Evolutionary conservation across 768 basidiomycete species (phyloP).

Genomic region (Hortiboletus flavorubellus): DNA sequence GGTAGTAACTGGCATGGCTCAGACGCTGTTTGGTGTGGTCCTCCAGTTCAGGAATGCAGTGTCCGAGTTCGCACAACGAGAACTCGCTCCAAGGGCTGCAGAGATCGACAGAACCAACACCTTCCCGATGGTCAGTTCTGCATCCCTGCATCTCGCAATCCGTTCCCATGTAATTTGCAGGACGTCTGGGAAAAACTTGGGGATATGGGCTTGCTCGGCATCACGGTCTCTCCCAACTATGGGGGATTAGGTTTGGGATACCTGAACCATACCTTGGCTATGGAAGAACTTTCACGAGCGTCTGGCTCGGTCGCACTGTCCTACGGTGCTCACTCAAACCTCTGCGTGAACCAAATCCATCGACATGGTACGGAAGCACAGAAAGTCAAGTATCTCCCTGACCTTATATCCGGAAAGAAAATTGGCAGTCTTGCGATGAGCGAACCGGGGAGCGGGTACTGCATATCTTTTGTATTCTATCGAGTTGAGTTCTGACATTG

Average conservation of each 20-base stretch:
- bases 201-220: constrained; percentile 87
- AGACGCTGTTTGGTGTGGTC: not conserved
- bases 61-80: constrained; percentile 73
- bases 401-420: constrained; percentile 74
- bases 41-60: constrained; percentile 79
- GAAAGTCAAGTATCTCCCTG: constrained; percentile 77
- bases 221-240: constrained; percentile 77
- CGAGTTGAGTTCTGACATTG: not conserved
- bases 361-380: constrained; percentile 81
- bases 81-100: constrained; percentile 81
- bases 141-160: not conserved
- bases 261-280: constrained; percentile 84
- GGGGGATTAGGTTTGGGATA: constrained; percentile 85
- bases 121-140: constrained; percentile 61
- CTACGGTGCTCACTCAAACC: constrained; percentile 89
- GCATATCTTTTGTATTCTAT: not conserved
- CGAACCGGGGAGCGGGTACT: constrained; percentile 75
- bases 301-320: constrained; percentile 92
- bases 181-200: constrained; percentile 89
- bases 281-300: constrained; percentile 90
- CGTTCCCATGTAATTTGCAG: constrained; percentile 37
- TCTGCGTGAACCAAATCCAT: constrained; percentile 84
- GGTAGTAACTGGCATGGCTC: not conserved
- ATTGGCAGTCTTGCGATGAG: constrained; percentile 94
- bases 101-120: constrained; percentile 84